Base-by-base conservation (phyloP, 2,329 filamentous ascomycete species). In the Fusarium acutatum region DNA sequence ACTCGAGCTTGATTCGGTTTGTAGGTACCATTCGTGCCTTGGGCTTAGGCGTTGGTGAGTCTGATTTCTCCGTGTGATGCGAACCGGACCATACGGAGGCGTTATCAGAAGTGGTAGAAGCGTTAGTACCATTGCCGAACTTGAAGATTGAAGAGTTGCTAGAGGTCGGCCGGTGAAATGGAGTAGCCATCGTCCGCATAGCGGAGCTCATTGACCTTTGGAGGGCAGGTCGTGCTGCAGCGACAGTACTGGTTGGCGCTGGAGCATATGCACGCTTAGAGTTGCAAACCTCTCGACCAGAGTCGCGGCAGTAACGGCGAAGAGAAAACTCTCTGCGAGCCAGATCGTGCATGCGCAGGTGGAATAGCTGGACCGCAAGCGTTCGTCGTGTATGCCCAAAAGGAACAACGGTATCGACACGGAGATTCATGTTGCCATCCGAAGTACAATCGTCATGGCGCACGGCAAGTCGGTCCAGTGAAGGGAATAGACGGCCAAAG, bases 341-440 rank as follows among this genome's bases (percentile, higher is more conserved):
- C 62, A 98, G 85, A 81, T 98, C 94, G 81, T 97, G 92, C 94
- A 99, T 97, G 78, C 95, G 93, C 68, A 98, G 86, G 82, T 99
- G 96, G 83, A 98, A 98, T 53, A 99, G 91, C 80, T 92, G 89
- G 17, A 90, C 83, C 10, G 91, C 94, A 77, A 93, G 89, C 75
- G 90, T 90, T 71, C 91, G 89, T 72, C 89, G 89, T 44, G 88
- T 88, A 26, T 75, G 88, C 30, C 88, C 88, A 28, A 76, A 64
- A 32, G 88, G 87, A 50, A 94, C 89, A 71, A 93, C 86, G 11
- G 94, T 96, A 80, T 97, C 95, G 66, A 98, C 88, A 37, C 95
- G 92, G 64, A 99, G 87, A 80, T 98, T 98, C 94, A 98, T 97
- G 86, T 98, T 97, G 40, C 96, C 96, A 80, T 99, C 96, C 8